phyloP scores from a whole-genome alignment of 1,139 yeast genomes.

The Pichia sp. region DNA sequence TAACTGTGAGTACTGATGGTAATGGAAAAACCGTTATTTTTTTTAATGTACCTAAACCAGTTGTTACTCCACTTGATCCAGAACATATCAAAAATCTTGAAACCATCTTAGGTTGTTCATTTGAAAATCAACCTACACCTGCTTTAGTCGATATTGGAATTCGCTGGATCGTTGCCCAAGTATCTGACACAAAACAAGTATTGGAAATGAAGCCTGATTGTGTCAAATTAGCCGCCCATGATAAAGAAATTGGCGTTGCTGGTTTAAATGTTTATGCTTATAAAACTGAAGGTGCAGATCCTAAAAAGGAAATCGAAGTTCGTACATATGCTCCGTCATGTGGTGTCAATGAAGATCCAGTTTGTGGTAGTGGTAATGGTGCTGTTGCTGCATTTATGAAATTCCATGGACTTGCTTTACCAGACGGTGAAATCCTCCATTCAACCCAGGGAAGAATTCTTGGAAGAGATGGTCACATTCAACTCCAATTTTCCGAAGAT shows the following conservation, averaged over 20 bases:
- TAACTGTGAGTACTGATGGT: neutral
- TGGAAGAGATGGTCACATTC: conserved; percentile 6
- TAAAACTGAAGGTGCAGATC: conserved; percentile 20
- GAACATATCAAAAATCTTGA: conserved; percentile 5
- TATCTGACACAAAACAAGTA: conserved; percentile 31
- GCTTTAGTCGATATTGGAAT: conserved; percentile 35
- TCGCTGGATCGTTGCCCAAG: conserved; percentile 36
- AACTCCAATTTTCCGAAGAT: neutral
- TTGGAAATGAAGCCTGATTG: conserved; percentile 31
- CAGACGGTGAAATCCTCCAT: neutral
- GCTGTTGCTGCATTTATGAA: conserved; percentile 9
- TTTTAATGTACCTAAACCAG: conserved; percentile 7
- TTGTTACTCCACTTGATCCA: neutral
- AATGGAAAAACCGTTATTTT: neutral
- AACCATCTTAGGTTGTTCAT: conserved; percentile 17
- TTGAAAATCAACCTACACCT: conserved; percentile 13
- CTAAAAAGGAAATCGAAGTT: conserved; percentile 24
- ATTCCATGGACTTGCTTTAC: neutral
- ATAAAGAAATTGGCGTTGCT: conserved; percentile 23
- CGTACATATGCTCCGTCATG: conserved; percentile 36
- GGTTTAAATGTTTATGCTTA: conserved; percentile 39
- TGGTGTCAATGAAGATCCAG: conserved; percentile 44
- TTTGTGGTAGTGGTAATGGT: conserved; percentile 47
- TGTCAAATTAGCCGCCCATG: conserved; percentile 22
- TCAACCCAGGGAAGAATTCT: conserved; percentile 7